Evolutionary conservation across 768 basidiomycete species (phyloP), one percentile per base, ranked within the genome.

Genomic region (Xerocomus brunneocitrinus): DNA sequence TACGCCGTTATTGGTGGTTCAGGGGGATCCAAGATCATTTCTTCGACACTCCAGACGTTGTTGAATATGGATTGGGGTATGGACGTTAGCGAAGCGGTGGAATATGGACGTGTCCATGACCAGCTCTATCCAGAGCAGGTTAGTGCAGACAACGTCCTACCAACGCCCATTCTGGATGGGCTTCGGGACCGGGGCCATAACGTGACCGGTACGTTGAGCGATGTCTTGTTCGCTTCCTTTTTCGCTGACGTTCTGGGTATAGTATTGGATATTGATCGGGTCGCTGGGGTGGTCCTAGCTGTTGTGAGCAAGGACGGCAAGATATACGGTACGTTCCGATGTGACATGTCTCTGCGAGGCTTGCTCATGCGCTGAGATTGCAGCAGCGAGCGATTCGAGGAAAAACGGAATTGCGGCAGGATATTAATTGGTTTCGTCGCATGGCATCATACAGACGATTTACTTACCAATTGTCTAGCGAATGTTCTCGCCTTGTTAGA

Each of bases 371-470:
- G 38, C 32, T 16, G 24, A 14, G 41, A 35, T 25, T 25, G 41
- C 59, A 89, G 93, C 91, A 56, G 87, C 90, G 8, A 91, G 89
- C 65, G 94, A 97, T 70, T 91, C 89, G 19, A 80, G 93, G 65
- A 95, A 95, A 76, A 89, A 92, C 58, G 93, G 93, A n/a, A 79
- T 93, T 39, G 89, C 94, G 5, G 84, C 89, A 44, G 94, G 89
- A 3, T 95, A 94, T 71, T 91, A 63, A 69, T 38, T 8, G 8
- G 6, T 3, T n/a, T 34, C 1, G 34, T 19, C 19, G 19, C 19
- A 19, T 19, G 19, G 19, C 19, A 19, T 19, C 19, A 19, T 19
- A 19, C 19, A 19, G 24, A 25, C 40, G 24, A 41, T 41, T 13
- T 19, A 19, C 19, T 19, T 19, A 19, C 19, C 19, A 19, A 19